phyloP scores from a whole-genome alignment of 192 early-diverging fungal species.

The Coemansia sp. region DNA sequence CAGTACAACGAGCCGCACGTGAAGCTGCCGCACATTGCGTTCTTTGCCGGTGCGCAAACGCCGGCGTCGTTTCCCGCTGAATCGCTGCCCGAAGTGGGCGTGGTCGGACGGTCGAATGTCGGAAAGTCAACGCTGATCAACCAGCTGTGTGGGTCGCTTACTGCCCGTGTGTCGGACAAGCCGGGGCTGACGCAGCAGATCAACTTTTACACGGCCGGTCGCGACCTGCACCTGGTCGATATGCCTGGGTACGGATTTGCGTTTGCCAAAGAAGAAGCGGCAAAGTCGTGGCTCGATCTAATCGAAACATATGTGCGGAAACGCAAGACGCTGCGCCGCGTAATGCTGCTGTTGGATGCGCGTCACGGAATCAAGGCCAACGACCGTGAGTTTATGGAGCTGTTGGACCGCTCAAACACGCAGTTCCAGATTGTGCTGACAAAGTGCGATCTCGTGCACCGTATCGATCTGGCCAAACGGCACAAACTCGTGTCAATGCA shows the following conservation, averaged over 20 bases:
- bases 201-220: slow-evolving; percentile 70
- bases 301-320: slow-evolving; percentile 64
- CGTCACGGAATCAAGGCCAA: slow-evolving; percentile 62
- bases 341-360: slow-evolving; percentile 75
- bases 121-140: slow-evolving; percentile 79
- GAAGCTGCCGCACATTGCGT: slow-evolving; percentile 41
- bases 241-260: slow-evolving; percentile 87
- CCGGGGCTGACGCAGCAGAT: slow-evolving; percentile 78
- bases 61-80: slow-evolving; percentile 40
- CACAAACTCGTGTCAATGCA: slow-evolving; percentile 56
- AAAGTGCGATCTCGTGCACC: slow-evolving; percentile 69
- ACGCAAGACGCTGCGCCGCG: slow-evolving; percentile 57
- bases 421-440: slow-evolving; percentile 57
- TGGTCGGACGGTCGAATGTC: slow-evolving; percentile 72
- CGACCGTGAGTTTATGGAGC: slow-evolving; percentile 46
- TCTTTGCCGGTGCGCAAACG: slow-evolving; percentile 50
- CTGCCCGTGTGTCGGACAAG: slow-evolving; percentile 65
- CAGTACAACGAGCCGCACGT: slow-evolving; percentile 39
- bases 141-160: slow-evolving; percentile 57
- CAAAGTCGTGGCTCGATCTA: slow-evolving; percentile 58
- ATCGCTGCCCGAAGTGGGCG: slow-evolving; percentile 48
- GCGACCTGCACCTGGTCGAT: slow-evolving; percentile 66
- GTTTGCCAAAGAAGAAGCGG: slow-evolving; percentile 62
- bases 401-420: slow-evolving; percentile 34
- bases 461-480: slow-evolving; percentile 61